Conservation (phyloP, 1,284 basidiomycete species). For the Stereum hirsutum region DNA sequence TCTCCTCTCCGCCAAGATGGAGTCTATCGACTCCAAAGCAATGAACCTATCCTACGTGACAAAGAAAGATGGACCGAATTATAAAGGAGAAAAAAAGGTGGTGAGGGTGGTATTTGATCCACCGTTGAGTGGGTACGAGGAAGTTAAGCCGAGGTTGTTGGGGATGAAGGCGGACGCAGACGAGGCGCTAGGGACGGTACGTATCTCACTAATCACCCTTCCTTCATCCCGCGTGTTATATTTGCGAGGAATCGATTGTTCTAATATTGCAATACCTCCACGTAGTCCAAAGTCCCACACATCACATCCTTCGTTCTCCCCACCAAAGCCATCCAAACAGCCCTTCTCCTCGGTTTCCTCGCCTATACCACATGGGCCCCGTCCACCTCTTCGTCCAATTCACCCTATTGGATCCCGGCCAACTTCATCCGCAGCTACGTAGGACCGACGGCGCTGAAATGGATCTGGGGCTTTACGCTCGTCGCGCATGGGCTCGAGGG, state of each 20-base stretch:
- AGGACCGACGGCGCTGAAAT: conserved; percentile 15
- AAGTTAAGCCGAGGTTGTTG: conserved; percentile 69
- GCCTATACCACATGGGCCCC: conserved; percentile 34
- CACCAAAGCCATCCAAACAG: conserved; percentile 12
- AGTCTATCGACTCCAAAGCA: conserved; percentile 52
- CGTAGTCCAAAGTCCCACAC: conserved; percentile 52
- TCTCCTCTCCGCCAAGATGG: conserved; percentile 51
- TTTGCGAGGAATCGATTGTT: no score
- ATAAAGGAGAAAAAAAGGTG: conserved; percentile 15
- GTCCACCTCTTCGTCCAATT: conserved; percentile 11
- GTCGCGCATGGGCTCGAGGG: conserved; percentile 40
- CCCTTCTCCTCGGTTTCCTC: conserved; percentile 20
- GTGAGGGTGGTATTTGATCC: conserved; percentile 57
- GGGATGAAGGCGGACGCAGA: conserved; percentile 68
- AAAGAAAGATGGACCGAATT: conserved; percentile 29
- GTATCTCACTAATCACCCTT: conserved; percentile 15
- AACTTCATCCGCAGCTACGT: no score
- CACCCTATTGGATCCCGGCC: no score
- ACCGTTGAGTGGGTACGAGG: conserved; percentile 62
- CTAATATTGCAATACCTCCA: neutral
- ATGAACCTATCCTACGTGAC: conserved; percentile 62
- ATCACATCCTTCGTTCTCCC: conserved; percentile 49
- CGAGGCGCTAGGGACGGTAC: conserved; percentile 66
- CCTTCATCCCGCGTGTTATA: no score
- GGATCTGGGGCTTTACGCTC: conserved; percentile 21